Conservation (phyloP, 1,284 basidiomycete genomes). For the Leccinum griseonigrum region DNA sequence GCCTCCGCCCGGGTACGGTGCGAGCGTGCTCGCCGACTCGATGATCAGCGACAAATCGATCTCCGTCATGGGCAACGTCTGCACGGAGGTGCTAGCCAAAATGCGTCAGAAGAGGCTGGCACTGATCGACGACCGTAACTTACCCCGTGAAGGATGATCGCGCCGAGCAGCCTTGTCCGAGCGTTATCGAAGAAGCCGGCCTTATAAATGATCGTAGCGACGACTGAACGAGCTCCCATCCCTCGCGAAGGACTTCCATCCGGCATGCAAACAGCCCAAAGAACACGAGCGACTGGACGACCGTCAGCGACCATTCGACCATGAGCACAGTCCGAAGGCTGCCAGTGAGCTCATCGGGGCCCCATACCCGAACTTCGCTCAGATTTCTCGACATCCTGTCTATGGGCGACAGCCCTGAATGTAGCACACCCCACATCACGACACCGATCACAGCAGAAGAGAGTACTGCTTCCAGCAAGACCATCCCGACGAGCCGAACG, state of each 20-base stretch:
- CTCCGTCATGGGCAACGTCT: conserved; percentile 21
- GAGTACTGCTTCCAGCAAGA: conserved; percentile 34
- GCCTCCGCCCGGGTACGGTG: conserved; percentile 1
- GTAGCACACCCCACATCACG: conserved; percentile 17
- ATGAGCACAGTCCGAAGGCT: conserved; percentile 27
- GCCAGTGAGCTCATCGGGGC: conserved; percentile 13
- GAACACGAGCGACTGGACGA: conserved; percentile 39
- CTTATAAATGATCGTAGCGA: not conserved
- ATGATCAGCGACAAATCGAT: conserved; percentile 24
- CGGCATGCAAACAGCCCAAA: conserved; percentile 38
- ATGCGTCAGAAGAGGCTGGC: conserved; percentile 5
- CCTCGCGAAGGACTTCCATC: conserved; percentile 15
- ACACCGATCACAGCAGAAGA: conserved; percentile 21
- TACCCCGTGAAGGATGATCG: conserved; percentile 13
- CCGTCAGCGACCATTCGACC: conserved; percentile 41
- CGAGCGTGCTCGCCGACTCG: conserved; percentile 11
- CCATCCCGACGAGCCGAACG: conserved; percentile 43
- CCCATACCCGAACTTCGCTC: conserved; percentile 12
- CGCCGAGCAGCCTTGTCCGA: not conserved
- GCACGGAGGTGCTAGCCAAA: conserved; percentile 14
- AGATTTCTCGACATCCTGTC: conserved; percentile 20
- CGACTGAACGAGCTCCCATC: conserved; percentile 6
- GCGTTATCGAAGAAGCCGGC: not conserved
- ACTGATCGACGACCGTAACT: not conserved
- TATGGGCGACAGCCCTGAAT: conserved; percentile 20